Conservation (phyloP, 805 yeast species). For the Zygosaccharomyces kombuchaensis region DNA sequence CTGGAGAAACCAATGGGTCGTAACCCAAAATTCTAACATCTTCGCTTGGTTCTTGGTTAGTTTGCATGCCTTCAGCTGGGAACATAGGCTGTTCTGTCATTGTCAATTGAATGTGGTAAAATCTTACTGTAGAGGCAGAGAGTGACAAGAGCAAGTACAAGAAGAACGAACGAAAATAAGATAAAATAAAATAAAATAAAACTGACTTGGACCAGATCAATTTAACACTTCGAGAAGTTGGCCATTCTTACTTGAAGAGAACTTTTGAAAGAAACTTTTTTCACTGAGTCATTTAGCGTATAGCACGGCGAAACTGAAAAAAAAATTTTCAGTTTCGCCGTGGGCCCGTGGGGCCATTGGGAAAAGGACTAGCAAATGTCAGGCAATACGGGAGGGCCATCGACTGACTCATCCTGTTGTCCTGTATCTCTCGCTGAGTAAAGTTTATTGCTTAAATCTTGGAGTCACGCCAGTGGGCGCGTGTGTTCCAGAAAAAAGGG, state of each 20-base stretch:
- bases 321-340: too few relatives aligned
- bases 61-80: conserved; percentile 30
- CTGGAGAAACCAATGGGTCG: conserved; percentile 94
- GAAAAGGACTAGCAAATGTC: too few relatives aligned
- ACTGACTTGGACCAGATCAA: background rate
- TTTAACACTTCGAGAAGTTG: conserved; percentile 1
- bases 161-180: background rate
- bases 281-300: conserved; percentile 5
- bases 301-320: conserved; percentile 3
- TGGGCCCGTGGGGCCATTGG: too few relatives aligned
- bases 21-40: conserved; percentile 82
- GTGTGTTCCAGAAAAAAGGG: too few relatives aligned
- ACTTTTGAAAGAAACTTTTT: conserved; percentile 3
- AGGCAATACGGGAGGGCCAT: too few relatives aligned
- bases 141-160: too few relatives aligned
- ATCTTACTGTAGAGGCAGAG: too few relatives aligned
- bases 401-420: too few relatives aligned
- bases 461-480: too few relatives aligned
- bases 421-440: too few relatives aligned
- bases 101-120: background rate
- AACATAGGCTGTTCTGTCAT: conserved; percentile 32
- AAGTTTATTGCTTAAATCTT: too few relatives aligned
- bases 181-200: too few relatives aligned
- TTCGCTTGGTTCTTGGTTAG: conserved; percentile 55
- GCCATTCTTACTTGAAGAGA: background rate